Evolutionary conservation across 352 stramenopile species (phyloP), one percentile per base, ranked within the genome.

Genomic region (Phytophthora europaea): DNA sequence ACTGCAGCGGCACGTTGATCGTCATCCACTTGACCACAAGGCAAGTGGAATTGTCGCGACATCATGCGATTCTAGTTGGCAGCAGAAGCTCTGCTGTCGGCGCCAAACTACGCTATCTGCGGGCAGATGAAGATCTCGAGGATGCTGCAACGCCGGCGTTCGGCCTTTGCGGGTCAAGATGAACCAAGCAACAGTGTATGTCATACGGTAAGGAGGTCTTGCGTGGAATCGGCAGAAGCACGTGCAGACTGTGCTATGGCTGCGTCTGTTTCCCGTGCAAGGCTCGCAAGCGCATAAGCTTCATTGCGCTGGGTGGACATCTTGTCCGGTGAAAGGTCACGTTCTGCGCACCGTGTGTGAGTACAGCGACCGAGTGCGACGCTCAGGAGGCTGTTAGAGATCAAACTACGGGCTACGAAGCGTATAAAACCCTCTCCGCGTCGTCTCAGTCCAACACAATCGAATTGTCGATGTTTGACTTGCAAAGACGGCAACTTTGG

Each of bases 51-150:
- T 71, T 7, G n/a, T 87, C 4, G 78, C 6, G 62, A 75, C 2
- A 64, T 88, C 23, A 60, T 80, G 54, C 64, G 74, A 20, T 70
- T 79, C 10, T 38, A 79, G 8, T 52, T 78, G 9, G 70, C 60
- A 8, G 67, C 70, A 20, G 70, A 83, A 20, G 61, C 58, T 12
- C 52, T 87, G 38, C 53, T 85, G 13, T 78, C 78, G 2, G 54
- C 65, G 3, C 73, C 61, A 4, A 61, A 74, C 3, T 78, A 79
- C 69, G 74, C 84, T 20, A 67, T 84, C 31, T 89, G 79, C 36
- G 78, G 74, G 12, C 72, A 85, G 15, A 84, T 84, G 79, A 84
- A 83, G 55, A 72, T 88, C 4, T 72, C 78, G 55, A 87, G 80
- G 81, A 70, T 73, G 59, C 26, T 77, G 18, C 53, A 79, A n/a